A percentile compares a stretch with the other conserved stretches of the same genome.
Conservation (phyloP, 305 asterid genomes). For the Fraxinus xanthoxyloides region DNA sequence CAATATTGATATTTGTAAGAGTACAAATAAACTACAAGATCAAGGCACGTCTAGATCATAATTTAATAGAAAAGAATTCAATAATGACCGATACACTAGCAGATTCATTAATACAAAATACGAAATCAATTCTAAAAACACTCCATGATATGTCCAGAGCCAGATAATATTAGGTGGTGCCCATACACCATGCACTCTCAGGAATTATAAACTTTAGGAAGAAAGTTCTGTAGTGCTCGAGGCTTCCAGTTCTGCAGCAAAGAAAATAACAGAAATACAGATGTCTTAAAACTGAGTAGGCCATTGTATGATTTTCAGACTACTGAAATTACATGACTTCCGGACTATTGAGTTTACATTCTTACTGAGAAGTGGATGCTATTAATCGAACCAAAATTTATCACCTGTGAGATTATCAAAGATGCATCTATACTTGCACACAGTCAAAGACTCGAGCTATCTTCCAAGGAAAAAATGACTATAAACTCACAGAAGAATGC, state of each 20-base stretch:
- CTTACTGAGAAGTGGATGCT: background rate
- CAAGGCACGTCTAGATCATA: background rate
- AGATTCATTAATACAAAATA: background rate
- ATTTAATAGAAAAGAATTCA: background rate
- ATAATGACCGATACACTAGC: background rate
- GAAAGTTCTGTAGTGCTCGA: background rate
- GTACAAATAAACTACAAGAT: background rate
- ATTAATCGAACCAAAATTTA: background rate
- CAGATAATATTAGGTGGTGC: background rate
- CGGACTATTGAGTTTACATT: background rate
- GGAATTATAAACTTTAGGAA: background rate
- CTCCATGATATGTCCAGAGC: background rate
- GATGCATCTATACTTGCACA: background rate
- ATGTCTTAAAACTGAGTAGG: background rate
- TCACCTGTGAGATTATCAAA: background rate
- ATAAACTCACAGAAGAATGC: background rate
- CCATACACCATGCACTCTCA: background rate
- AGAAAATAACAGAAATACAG: background rate
- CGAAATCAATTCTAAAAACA: background rate
- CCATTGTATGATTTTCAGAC: background rate
- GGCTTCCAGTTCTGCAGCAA: background rate
- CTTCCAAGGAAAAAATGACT: background rate
- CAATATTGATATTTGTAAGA: background rate
- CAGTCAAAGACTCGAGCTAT: background rate
- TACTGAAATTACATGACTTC: background rate